Base-by-base conservation (phyloP, 1,284 basidiomycete species). In the Ganoderma lingzhi region DNA sequence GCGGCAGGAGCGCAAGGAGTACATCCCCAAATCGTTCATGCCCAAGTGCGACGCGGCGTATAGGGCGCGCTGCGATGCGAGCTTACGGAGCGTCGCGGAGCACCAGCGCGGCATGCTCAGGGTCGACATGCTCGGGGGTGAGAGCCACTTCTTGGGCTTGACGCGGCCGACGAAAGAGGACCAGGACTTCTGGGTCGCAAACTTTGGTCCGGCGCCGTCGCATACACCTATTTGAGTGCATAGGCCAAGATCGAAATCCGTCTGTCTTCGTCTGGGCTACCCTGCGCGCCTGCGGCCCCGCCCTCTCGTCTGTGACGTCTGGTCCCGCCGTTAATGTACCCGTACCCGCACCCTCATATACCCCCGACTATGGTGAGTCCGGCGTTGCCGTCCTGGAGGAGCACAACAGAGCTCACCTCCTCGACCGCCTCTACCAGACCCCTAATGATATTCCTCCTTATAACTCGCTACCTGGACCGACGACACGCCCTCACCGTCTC, bases 101-200 rank as follows among this genome's bases (percentile, higher is more conserved):
- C 77, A 80, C 69, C 70, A 73, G 35, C 73, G 79, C 28, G 87
- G 87, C 14, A 82, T 86, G 80, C 81, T 82, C 67, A 82, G 87
- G 17, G 83, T 89, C 55, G 88, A 90, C 68, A 71, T 87, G 32
- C 77, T 89, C 63, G 74, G 81, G 58, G 84, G 86, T 4, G 79
- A 75, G 32, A 83, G 82, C 19, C 71, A 86, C 63, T 90, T 88
- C 77, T 74, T 73, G 23, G 82, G 83, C 15, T 62, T 83, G 63
- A 77, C 76, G 12, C 77, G 78, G 62, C 81, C 80, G 28, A 69
- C 73, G 39, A 64, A 64, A n/a, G 63, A 62, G 2, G 77, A 74
- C 42, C 45, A 71, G 55, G 69, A 64, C 60, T 71, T 60, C 64
- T 73, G 72, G 72, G 37, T 70, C 63, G 64, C 69, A 28, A 64